Percentiles rank a stretch among this genome's conserved stretches.
Conservation (phyloP, 768 basidiomycete species). For the Pisolithus sp. region DNA sequence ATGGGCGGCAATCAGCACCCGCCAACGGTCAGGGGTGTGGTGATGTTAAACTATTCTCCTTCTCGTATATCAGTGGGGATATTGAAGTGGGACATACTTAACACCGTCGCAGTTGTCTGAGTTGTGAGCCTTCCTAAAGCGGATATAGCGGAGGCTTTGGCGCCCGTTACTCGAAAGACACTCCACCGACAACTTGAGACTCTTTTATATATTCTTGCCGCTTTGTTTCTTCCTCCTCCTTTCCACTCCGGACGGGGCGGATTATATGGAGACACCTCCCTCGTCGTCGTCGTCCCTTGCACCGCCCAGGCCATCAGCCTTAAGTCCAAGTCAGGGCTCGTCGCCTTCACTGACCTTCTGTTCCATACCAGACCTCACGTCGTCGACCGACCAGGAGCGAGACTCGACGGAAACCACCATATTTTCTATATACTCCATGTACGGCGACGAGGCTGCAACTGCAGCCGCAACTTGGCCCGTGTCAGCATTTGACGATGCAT, state of each 20-base stretch:
- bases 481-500: slow-evolving; percentile 31
- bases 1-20: too few relatives aligned
- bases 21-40: too few relatives aligned
- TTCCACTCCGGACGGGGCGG: neutral
- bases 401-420: slow-evolving; percentile 69
- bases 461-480: slow-evolving; percentile 39
- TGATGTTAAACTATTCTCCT: too few relatives aligned
- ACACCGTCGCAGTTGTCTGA: too few relatives aligned
- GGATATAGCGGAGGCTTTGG: too few relatives aligned
- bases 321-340: slow-evolving; percentile 19
- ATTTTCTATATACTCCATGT: slow-evolving; percentile 85
- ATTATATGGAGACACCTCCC: slow-evolving; percentile 34
- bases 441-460: slow-evolving; percentile 48
- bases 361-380: slow-evolving; percentile 33
- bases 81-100: too few relatives aligned
- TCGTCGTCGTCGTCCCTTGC: slow-evolving; percentile 29
- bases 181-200: neutral
- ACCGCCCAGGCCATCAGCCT: slow-evolving; percentile 26
- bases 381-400: slow-evolving; percentile 37
- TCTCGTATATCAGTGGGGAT: too few relatives aligned
- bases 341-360: slow-evolving; percentile 26
- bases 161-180: neutral
- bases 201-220: neutral
- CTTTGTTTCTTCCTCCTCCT: neutral
- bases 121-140: too few relatives aligned